Evolutionary conservation across 1,139 yeast genomes (phyloP).

Genomic region (Keqinozyma sinolaborantium): DNA sequence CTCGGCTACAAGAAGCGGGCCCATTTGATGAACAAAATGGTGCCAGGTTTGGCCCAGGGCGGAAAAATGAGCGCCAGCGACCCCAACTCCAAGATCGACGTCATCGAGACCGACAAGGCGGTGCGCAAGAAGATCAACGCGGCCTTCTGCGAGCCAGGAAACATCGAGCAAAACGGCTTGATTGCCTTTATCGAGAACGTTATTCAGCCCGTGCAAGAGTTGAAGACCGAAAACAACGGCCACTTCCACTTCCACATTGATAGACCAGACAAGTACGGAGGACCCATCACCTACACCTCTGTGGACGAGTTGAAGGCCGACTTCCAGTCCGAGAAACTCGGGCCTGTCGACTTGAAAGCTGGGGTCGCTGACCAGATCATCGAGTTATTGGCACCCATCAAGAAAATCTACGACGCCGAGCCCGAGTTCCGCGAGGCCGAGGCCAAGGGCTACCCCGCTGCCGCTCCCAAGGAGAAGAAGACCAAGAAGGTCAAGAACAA

Average conservation of each 20-base stretch:
- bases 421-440: constrained; percentile 75
- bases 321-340: constrained; percentile 65
- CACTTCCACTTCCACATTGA: constrained; percentile 66
- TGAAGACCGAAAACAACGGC: constrained; percentile 53
- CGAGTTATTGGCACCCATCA: constrained; percentile 77
- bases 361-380: constrained; percentile 89
- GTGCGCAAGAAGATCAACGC: constrained; percentile 88
- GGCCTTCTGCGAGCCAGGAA: constrained; percentile 97
- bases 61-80: constrained; percentile 99
- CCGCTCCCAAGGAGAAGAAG: constrained; percentile 57
- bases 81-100: constrained; percentile 94
- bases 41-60: constrained; percentile 95
- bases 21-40: constrained; percentile 98
- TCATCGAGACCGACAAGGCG: constrained; percentile 81
- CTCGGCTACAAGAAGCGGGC: constrained; percentile 96
- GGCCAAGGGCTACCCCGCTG: constrained; percentile 81
- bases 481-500: constrained; percentile 74
- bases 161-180: constrained; percentile 85
- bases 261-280: constrained; percentile 97
- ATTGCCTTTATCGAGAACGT: constrained; percentile 83
- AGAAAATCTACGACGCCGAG: constrained; percentile 58
- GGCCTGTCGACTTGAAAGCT: constrained; percentile 90
- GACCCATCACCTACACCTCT: constrained; percentile 70
- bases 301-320: constrained; percentile 71
- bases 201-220: constrained; percentile 79